Base-by-base conservation (phyloP, 371 early-diverging fungal genomes). In the Phascolomyces articulosus region DNA sequence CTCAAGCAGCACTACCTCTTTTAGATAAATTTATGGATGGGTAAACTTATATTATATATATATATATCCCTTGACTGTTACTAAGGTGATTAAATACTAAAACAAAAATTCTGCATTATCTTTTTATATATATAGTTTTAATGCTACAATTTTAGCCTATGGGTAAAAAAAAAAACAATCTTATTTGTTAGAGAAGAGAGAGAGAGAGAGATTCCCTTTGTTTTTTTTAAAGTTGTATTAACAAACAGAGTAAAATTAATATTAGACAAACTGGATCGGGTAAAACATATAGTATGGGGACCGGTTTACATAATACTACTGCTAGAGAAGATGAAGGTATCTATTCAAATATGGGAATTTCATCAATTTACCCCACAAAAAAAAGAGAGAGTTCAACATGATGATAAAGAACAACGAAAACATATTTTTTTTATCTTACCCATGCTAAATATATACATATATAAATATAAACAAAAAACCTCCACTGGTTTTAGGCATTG, bases 71-170 rank as follows among this genome's bases (percentile, higher is more conserved):
- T 31, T 31, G 3, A 31, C n/a, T n/a, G n/a, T n/a, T n/a, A 24
- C 51, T 24, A 51, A 20, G 51, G 23, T 24, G 51, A n/a, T 9
- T 13, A 23, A 15, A 51, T 38, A 18, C n/a, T 18, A 55, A 40
- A 8, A 58, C 15, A 7, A 27, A 56, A 18, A 44, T 4, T 18
- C 4, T 23, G 4, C n/a, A n/a, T n/a, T n/a, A n/a, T n/a, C n/a
- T n/a, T n/a, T 23, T 18, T 1, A 24, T 51, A 18, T 11, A 51
- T n/a, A 16, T 62, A 87, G 89, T 20, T 87, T 82, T 88, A 98
- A 95, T 86, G 95, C 88, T 59, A 97, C 93, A 26, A 92, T 95
- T 60, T 85, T 99, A 29, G 99, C 99, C 26, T 99, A 99, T 79
- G 99, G 93, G 75, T 93, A 95, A 78, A 55, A 85, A 51, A 15